phyloP scores from a whole-genome alignment of 805 yeast genomes.

The Candida glaebosa region DNA sequence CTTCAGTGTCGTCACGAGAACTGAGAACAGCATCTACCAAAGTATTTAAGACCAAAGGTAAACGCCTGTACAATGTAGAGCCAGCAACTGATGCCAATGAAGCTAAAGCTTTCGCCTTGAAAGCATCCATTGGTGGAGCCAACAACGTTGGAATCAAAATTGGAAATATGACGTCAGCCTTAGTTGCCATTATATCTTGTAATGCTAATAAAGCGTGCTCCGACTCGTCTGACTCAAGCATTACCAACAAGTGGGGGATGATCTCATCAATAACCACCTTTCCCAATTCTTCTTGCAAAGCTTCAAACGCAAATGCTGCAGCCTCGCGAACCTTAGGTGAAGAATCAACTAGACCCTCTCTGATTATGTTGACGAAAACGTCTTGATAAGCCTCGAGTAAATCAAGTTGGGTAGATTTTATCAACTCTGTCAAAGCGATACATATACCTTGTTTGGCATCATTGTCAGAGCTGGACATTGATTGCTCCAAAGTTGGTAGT shows the following conservation, averaged over 20 bases:
- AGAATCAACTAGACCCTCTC: conserved; percentile 74
- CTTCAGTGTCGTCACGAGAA: conserved; percentile 30
- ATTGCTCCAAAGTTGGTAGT: conserved; percentile 76
- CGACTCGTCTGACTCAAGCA: conserved; percentile 57
- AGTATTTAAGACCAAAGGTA: conserved; percentile 70
- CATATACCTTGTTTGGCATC: conserved; percentile 96
- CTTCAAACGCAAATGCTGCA: conserved; percentile 89
- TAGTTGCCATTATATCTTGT: conserved; percentile 87
- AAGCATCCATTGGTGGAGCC: conserved; percentile 73
- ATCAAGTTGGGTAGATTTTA: conserved; percentile 65
- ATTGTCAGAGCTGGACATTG: conserved; percentile 58
- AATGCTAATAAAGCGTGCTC: conserved; percentile 82
- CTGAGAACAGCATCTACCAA: conserved; percentile 59
- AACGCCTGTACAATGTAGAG: conserved; percentile 65
- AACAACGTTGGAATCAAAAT: conserved; percentile 82
- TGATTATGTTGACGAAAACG: conserved; percentile 67
- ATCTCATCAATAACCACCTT: conserved; percentile 83
- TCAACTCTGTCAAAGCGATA: conserved; percentile 83
- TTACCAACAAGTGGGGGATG: conserved; percentile 73
- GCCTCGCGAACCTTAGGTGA: conserved; percentile 77
- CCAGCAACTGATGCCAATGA: conserved; percentile 91
- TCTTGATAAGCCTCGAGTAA: conserved; percentile 63
- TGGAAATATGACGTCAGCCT: conserved; percentile 90
- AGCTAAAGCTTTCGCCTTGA: conserved; percentile 85
- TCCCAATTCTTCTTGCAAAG: conserved; percentile 78